phyloP scores from a whole-genome alignment of 176 grass and related monocot genomes.

The Hordeum marinum region DNA sequence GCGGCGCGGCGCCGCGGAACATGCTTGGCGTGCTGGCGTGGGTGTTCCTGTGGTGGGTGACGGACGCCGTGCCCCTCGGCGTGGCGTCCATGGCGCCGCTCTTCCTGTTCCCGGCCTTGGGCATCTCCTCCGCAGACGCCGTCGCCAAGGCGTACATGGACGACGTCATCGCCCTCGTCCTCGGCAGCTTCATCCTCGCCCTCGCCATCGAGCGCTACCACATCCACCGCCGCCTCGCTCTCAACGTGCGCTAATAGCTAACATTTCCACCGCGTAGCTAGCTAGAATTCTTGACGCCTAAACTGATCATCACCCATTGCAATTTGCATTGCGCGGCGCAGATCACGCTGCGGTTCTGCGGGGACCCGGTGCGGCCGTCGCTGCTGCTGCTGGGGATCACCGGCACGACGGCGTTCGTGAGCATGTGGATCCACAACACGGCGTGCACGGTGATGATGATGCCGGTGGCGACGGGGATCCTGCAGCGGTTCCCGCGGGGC shows the following conservation, averaged over 20 bases:
- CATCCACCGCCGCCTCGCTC: constrained; percentile 84
- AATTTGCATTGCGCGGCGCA: too few relatives aligned
- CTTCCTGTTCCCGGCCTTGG: constrained; percentile 77
- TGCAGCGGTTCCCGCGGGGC: constrained; percentile 50
- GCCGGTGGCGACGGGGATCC: constrained; percentile 73
- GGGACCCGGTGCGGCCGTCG: constrained; percentile 63
- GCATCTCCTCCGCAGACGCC: constrained; percentile 43
- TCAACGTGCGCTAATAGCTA: constrained; percentile 39
- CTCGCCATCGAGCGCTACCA: constrained; percentile 90
- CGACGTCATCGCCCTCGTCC: constrained; percentile 94
- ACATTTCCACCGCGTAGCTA: background rate
- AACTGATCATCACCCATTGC: background rate
- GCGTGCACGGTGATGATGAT: constrained; percentile 84
- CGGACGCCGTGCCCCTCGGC: constrained; percentile 69
- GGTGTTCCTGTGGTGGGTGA: constrained; percentile 92
- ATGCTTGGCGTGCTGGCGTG: constrained; percentile 76
- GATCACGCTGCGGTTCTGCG: constrained; percentile 67
- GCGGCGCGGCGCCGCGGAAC: constrained; percentile 44
- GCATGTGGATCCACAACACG: constrained; percentile 99
- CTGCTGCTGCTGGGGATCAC: constrained; percentile 68
- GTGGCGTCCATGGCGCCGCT: constrained; percentile 87
- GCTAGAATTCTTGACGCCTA: background rate
- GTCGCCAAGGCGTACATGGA: constrained; percentile 86
- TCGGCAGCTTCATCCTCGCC: constrained; percentile 92
- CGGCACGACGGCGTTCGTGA: constrained; percentile 55